Percentiles rank a stretch among this genome's conserved stretches.
phyloP scores from a whole-genome alignment of 2,329 filamentous ascomycete genomes.

The Clarireedia homoeocarpa region DNA sequence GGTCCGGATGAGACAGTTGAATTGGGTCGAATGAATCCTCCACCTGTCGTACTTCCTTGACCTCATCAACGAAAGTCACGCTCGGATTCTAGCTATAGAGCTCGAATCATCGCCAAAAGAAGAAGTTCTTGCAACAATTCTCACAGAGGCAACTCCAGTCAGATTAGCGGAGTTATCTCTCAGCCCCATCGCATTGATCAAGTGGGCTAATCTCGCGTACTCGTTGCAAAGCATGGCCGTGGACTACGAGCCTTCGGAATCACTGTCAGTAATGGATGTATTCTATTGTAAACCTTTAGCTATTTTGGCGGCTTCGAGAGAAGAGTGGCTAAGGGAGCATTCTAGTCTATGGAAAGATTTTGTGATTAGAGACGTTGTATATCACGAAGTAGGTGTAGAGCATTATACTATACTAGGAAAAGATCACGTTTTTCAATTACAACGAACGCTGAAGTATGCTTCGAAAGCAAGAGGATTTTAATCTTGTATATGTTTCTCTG shows the following conservation, averaged over 20 bases:
- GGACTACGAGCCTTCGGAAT: not conserved
- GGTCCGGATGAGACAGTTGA: slow-evolving; percentile 16
- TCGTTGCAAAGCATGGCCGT: not conserved
- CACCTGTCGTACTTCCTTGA: not conserved
- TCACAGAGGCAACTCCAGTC: not conserved
- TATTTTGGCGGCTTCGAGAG: not conserved
- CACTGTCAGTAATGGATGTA: not conserved
- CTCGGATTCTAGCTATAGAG: not conserved
- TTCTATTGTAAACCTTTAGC: not conserved
- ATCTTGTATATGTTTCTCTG: too few species aligned
- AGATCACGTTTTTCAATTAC: not conserved
- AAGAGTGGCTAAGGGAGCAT: not conserved
- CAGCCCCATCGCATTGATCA: not conserved
- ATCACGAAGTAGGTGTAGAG: not conserved
- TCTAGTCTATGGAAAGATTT: not conserved
- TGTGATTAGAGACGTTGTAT: not conserved
- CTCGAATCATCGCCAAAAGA: not conserved
- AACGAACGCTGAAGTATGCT: not conserved
- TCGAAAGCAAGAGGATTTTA: too few species aligned
- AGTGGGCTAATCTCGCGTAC: not conserved
- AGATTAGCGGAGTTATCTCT: not conserved
- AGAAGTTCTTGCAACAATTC: not conserved
- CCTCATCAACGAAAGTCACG: not conserved
- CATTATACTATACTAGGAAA: not conserved
- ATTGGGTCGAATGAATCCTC: slow-evolving; percentile 23